Evolutionary conservation across 2,329 filamentous ascomycete genomes (phyloP).

Genomic region (Aspergillus novofumigatus): DNA sequence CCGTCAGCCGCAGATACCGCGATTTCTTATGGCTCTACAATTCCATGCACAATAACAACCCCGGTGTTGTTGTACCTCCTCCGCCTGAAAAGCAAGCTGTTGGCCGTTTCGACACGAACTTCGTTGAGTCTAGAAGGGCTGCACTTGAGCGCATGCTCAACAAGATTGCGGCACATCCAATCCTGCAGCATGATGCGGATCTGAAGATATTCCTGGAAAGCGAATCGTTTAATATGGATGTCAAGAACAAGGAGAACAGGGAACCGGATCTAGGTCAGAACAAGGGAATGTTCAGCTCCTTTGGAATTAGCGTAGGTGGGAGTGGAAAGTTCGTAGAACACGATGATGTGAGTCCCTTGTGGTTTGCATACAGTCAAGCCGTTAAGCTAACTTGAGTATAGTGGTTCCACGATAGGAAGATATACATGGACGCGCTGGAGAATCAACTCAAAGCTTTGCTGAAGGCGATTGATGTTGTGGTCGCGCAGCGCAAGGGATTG

Average conservation of each 20-base stretch:
- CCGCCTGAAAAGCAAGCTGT: slow-evolving; percentile 98
- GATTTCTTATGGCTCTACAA: slow-evolving; percentile 99
- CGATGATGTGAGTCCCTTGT: slow-evolving; percentile 67
- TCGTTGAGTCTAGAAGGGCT: slow-evolving; percentile 86
- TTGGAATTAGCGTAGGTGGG: slow-evolving; percentile 73
- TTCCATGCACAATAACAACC: slow-evolving; percentile 88
- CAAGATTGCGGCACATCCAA: slow-evolving; percentile 85
- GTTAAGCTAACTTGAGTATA: slow-evolving; percentile 34
- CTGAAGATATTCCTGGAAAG: slow-evolving; percentile 96
- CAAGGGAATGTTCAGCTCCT: slow-evolving; percentile 85
- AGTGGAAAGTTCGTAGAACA: slow-evolving; percentile 91
- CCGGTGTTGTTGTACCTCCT: slow-evolving; percentile 89
- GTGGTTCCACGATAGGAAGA: slow-evolving; percentile 97
- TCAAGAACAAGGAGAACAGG: slow-evolving; percentile 95
- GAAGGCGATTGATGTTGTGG: slow-evolving; percentile 91
- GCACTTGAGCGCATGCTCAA: slow-evolving; percentile 97
- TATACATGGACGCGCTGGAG: slow-evolving; percentile 92
- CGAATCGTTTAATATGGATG: slow-evolving; percentile 89
- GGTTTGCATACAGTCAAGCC: neutral
- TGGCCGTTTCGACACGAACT: slow-evolving; percentile 91
- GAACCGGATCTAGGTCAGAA: slow-evolving; percentile 82
- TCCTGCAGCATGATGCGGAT: slow-evolving; percentile 87
- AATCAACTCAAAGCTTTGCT: slow-evolving; percentile 84
- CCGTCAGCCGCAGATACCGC: slow-evolving; percentile 87
- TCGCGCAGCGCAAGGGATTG: slow-evolving; percentile 85